phyloP scores from a whole-genome alignment of 345 rosid species.

The Syzygium aromaticum region DNA sequence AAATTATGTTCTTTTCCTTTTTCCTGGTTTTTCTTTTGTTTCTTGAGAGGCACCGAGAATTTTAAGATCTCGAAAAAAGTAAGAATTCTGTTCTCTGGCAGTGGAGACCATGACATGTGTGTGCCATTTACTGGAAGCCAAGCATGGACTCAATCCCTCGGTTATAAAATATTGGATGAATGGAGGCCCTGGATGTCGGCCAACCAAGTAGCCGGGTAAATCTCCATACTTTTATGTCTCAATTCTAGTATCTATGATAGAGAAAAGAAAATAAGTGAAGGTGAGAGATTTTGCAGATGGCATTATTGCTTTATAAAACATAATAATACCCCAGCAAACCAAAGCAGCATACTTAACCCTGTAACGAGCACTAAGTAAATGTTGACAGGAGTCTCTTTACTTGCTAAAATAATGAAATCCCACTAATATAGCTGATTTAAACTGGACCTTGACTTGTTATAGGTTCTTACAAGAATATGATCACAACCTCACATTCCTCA shows the following conservation, averaged over 20 bases:
- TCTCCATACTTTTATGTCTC: neutral
- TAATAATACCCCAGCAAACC: neutral
- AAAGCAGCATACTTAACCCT: neutral
- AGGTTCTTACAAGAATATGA: slow-evolving; percentile 60
- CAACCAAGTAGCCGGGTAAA: slow-evolving; percentile 32
- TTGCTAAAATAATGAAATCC: neutral
- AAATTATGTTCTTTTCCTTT: neutral
- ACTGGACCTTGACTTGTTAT: slow-evolving; percentile 3
- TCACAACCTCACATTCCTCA: slow-evolving; percentile 67
- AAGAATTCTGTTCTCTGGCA: slow-evolving; percentile 4
- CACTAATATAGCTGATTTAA: neutral
- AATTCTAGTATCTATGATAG: neutral
- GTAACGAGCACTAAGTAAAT: neutral
- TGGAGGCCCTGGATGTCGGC: slow-evolving; percentile 39
- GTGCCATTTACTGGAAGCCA: slow-evolving; percentile 50
- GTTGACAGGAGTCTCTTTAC: neutral
- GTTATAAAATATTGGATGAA: slow-evolving; percentile 18
- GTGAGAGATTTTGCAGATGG: neutral
- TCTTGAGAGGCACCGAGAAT: neutral
- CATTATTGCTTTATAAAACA: neutral
- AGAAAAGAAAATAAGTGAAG: neutral
- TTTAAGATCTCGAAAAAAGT: neutral
- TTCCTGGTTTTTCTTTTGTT: neutral
- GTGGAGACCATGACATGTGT: slow-evolving; percentile 56
- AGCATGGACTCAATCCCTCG: slow-evolving; percentile 48